Percentiles rank a stretch among this genome's conserved stretches.
phyloP scores from a whole-genome alignment of 257 asterid species.

The Prunella vulgaris region DNA sequence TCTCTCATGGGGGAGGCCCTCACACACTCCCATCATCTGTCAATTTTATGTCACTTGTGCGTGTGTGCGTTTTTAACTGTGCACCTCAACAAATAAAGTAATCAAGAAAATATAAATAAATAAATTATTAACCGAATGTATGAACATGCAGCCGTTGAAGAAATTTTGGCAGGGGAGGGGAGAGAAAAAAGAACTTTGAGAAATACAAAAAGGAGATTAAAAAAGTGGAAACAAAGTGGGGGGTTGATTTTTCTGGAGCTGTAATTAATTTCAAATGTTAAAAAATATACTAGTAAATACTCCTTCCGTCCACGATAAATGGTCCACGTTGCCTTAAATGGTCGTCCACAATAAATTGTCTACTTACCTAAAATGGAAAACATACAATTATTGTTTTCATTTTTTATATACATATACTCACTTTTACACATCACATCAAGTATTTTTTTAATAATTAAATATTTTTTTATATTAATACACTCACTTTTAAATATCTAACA shows the following conservation, averaged over 20 bases:
- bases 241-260: not conserved
- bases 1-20: slow-evolving; percentile 14
- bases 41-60: slow-evolving; percentile 34
- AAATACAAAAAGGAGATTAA: not conserved
- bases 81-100: not conserved
- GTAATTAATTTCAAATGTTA: not conserved
- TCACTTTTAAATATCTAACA: too few species aligned
- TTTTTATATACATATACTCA: too few species aligned
- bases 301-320: too few species aligned
- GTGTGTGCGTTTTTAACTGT: slow-evolving; percentile 27
- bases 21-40: slow-evolving; percentile 32
- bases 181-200: not conserved
- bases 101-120: too few species aligned
- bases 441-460: too few species aligned
- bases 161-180: not conserved
- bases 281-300: too few species aligned
- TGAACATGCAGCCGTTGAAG: slow-evolving; percentile 20
- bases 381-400: too few species aligned
- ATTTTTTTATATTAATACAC: too few species aligned
- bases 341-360: too few species aligned
- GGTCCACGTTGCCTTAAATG: too few species aligned
- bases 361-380: too few species aligned
- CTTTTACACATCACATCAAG: too few species aligned
- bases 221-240: not conserved
- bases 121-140: not conserved